Conservation (phyloP, 2,329 filamentous ascomycete genomes). For the Ceratocystis variospora region DNA sequence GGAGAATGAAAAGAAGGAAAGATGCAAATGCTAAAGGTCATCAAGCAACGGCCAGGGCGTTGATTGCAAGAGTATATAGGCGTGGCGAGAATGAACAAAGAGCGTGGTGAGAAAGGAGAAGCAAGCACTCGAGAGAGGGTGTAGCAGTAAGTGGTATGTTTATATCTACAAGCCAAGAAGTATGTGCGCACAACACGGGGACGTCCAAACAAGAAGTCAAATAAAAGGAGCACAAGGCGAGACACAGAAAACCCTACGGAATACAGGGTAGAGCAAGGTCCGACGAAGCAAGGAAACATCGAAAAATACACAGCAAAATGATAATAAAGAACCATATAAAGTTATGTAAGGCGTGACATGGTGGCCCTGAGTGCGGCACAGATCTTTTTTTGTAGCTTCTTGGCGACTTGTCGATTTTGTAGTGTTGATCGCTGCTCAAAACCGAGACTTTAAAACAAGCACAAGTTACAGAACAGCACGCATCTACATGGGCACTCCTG, state of each 20-base stretch:
- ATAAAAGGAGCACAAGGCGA: constrained; percentile 5
- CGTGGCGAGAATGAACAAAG: not conserved
- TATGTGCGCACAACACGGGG: not conserved
- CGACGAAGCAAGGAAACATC: not conserved
- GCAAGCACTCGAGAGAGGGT: not conserved
- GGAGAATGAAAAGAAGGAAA: not conserved
- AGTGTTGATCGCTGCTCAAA: constrained; percentile 2
- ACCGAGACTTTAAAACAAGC: not conserved
- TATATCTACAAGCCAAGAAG: constrained; percentile 1
- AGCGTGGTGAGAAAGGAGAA: not conserved
- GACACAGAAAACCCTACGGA: not conserved
- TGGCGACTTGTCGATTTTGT: not conserved
- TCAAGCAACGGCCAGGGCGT: not conserved
- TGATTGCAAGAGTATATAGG: not conserved
- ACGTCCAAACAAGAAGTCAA: constrained; percentile 7
- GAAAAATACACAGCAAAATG: not conserved
- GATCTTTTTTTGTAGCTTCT: constrained; percentile 3
- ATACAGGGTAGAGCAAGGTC: not conserved
- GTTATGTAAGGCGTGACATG: not conserved
- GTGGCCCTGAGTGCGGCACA: constrained; percentile 1
- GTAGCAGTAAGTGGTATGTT: not conserved
- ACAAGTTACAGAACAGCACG: not conserved
- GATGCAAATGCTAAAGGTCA: not conserved
- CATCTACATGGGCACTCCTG: not conserved
- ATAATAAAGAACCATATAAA: not conserved